Evolutionary conservation across 805 yeast species (phyloP).

Genomic region (Candida awuae): DNA sequence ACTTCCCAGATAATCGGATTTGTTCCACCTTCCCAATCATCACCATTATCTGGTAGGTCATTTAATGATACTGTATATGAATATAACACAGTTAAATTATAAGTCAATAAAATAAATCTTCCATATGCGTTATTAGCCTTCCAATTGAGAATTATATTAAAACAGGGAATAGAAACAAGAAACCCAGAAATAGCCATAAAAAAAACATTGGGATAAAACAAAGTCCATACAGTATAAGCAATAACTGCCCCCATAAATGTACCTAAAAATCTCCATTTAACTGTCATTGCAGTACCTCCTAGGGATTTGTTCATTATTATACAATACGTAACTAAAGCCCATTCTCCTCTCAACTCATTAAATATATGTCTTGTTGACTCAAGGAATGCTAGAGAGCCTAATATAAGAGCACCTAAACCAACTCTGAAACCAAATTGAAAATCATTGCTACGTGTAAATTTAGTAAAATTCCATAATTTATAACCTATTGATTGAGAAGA

Average conservation of each 20-base stretch:
- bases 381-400: conserved; percentile 61
- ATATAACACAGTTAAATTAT: conserved; percentile 70
- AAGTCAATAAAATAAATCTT: conserved; percentile 63
- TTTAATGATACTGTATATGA: conserved; percentile 52
- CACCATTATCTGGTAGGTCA: conserved; percentile 43
- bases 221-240: conserved; percentile 54
- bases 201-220: conserved; percentile 47
- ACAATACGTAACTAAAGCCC: conserved; percentile 77
- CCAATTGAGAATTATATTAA: conserved; percentile 63
- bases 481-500: conserved; percentile 22
- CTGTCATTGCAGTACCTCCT: conserved; percentile 79
- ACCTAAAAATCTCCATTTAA: conserved; percentile 65
- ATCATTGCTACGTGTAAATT: conserved; percentile 52
- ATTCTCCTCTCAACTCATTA: conserved; percentile 66
- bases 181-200: conserved; percentile 45
- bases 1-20: conserved; percentile 62
- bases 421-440: conserved; percentile 74
- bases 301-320: conserved; percentile 79
- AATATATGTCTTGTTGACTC: conserved; percentile 48
- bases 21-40: conserved; percentile 61
- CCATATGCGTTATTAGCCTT: conserved; percentile 54
- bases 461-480: conserved; percentile 42
- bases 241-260: conserved; percentile 61
- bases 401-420: conserved; percentile 63
- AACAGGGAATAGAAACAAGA: conserved; percentile 39